Evolutionary conservation across 2,329 filamentous ascomycete genomes (phyloP), one percentile per base, ranked within the genome.

Genomic region (Neurospora sp.): DNA sequence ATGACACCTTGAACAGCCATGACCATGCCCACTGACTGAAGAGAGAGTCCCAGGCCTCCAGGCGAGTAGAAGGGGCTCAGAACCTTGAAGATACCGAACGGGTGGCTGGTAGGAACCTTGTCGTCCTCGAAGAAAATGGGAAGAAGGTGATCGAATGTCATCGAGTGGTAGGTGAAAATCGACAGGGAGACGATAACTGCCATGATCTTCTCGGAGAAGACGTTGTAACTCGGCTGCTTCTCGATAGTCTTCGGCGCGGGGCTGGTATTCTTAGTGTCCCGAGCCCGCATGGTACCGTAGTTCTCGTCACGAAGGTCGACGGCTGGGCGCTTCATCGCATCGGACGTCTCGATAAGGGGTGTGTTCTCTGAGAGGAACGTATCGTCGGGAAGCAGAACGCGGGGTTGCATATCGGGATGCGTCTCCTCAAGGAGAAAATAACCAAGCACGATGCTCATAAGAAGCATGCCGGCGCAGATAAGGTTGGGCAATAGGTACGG

Each of bases 101-200:
- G 71, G 33, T 80, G 73, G 6, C 82, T 77, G 66, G 82, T 77
- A 36, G 80, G 77, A 72, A 80, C 81, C 38, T 87, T 86, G 52
- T 89, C 85, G 75, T 97, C 93, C 78, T 97, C 93, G 68, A 97
- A 88, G 81, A 97, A 97, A 71, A 97, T 97, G 8, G 94, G 94
- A 69, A 97, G 84, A 0, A 97, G 86, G 78, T 97, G 92, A 77
- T 97, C 95, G 80, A 92, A 97, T 0, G 91, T 93, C 93, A 97
- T 97, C 43, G 91, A 93, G 80, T 97, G 94, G 78, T 97, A 97
- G 4, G 93, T 96, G 81, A 97, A 97, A 73, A 97, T 92, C 65
- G 91, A 92, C 66, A 97, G 82, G 1, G 94, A 91, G n/a, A 93
- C 77, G 46, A 96, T 88, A 68, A 97, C 87, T 79, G 91, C 89